Conservation (phyloP, 192 early-diverging fungal species). For the Coemansia sp. region DNA sequence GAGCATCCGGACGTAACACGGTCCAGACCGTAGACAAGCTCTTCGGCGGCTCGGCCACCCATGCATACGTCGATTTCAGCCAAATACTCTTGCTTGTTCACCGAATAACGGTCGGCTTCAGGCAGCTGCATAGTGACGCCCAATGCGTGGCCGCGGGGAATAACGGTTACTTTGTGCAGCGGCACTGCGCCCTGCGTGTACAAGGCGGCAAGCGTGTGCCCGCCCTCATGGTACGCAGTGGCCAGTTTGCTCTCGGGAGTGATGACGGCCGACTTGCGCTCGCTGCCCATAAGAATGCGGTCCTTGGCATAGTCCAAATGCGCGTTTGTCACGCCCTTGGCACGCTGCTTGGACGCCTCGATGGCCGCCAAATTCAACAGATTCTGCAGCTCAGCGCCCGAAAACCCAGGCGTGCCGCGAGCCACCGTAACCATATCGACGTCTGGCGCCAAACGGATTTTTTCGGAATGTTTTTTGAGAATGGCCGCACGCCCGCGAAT, state of each 20-base stretch:
- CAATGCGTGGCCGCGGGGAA: slow-evolving; percentile 83
- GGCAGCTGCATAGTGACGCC: slow-evolving; percentile 91
- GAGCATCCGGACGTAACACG: slow-evolving; percentile 95
- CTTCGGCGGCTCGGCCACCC: slow-evolving; percentile 98
- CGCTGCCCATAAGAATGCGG: slow-evolving; percentile 97
- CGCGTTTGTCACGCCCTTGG: slow-evolving; percentile 66
- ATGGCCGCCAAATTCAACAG: slow-evolving; percentile 98
- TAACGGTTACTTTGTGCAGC: slow-evolving; percentile 97
- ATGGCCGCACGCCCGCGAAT: slow-evolving; percentile 94
- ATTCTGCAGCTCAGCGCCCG: slow-evolving; percentile 98
- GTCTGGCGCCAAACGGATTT: slow-evolving; percentile 64
- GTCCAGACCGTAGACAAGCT: slow-evolving; percentile 91
- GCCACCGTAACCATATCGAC: slow-evolving; percentile 85
- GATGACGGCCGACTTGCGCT: slow-evolving; percentile 88
- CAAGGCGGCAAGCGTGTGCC: slow-evolving; percentile 92
- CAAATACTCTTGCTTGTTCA: slow-evolving; percentile 77
- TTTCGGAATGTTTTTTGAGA: slow-evolving; percentile 85
- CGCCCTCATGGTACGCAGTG: slow-evolving; percentile 98
- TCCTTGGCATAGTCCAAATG: slow-evolving; percentile 98
- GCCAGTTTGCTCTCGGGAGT: slow-evolving; percentile 81
- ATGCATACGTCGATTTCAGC: slow-evolving; percentile 94
- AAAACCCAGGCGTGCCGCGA: slow-evolving; percentile 96
- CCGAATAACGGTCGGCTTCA: slow-evolving; percentile 80
- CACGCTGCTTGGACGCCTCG: slow-evolving; percentile 79
- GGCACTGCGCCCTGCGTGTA: slow-evolving; percentile 95